Percentiles rank a stretch among this genome's conserved stretches.
phyloP scores from a whole-genome alignment of 73 alveolate genomes.

The Stentor roeselii region DNA sequence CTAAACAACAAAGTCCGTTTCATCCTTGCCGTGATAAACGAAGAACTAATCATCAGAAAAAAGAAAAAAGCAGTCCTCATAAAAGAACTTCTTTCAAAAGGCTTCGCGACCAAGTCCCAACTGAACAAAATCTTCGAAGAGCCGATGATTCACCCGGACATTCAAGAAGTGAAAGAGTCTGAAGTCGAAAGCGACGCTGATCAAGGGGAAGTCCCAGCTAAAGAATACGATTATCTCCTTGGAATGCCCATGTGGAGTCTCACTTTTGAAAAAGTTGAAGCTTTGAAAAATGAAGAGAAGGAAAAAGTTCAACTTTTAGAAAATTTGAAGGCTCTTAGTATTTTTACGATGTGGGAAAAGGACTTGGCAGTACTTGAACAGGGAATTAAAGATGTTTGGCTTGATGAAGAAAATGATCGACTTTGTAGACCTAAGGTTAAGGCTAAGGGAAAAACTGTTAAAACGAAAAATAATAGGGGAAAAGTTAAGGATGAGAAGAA shows the following conservation, averaged over 20 bases:
- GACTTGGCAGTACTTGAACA: conserved; percentile 64
- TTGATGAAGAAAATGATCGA: not conserved
- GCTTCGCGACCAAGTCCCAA: conserved; percentile 37
- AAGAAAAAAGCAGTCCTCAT: conserved; percentile 52
- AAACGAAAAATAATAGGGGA: conserved; percentile 29
- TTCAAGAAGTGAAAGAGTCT: conserved; percentile 42
- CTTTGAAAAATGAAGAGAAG: conserved; percentile 57
- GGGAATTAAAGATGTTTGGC: not conserved
- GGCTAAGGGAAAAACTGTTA: too few species aligned
- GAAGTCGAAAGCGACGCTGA: conserved; percentile 39
- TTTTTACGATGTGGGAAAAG: conserved; percentile 64
- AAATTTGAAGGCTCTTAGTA: conserved; percentile 38
- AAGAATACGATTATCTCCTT: conserved; percentile 82
- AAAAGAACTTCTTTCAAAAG: conserved; percentile 35
- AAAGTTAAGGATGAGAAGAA: conserved; percentile 24
- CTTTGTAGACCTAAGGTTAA: conserved; percentile 30
- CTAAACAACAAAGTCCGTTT: conserved; percentile 86
- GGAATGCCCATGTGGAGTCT: conserved; percentile 71
- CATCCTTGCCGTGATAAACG: conserved; percentile 80
- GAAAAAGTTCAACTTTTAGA: conserved; percentile 51
- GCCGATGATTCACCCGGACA: conserved; percentile 32
- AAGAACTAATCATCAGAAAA: conserved; percentile 75
- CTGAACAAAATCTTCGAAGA: conserved; percentile 41
- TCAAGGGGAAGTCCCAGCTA: conserved; percentile 43
- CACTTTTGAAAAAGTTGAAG: conserved; percentile 72